Conservation (phyloP, 2,329 filamentous ascomycete species). For the Calonectria pauciramosa region DNA sequence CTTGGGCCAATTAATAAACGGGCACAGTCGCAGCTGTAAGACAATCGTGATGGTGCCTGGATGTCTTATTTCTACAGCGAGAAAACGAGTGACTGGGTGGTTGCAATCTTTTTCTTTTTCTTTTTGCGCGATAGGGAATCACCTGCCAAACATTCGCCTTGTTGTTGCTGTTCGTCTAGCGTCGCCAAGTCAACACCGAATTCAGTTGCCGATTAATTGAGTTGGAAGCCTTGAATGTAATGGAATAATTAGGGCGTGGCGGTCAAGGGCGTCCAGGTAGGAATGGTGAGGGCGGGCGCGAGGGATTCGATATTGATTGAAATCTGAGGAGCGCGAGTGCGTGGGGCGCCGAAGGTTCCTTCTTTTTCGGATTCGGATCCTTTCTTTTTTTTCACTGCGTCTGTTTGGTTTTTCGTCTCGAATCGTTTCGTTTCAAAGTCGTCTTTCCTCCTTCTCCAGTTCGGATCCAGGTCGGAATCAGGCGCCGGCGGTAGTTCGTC, state of each 20-base stretch:
- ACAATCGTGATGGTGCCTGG: slow-evolving; percentile 14
- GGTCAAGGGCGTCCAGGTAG: slow-evolving; percentile 8
- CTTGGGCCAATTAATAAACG: slow-evolving; percentile 7
- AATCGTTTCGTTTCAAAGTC: slow-evolving; percentile 26
- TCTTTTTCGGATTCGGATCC: slow-evolving; percentile 19
- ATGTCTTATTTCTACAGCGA: slow-evolving; percentile 18
- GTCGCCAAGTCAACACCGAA: slow-evolving; percentile 25
- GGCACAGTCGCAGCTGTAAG: slow-evolving; percentile 14
- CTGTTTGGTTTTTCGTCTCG: slow-evolving; percentile 21
- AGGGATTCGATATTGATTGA: slow-evolving; percentile 23
- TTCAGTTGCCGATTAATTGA: slow-evolving; percentile 27
- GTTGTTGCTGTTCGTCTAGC: slow-evolving; percentile 6
- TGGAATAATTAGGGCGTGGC: slow-evolving; percentile 29
- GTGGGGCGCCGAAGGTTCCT: slow-evolving; percentile 27
- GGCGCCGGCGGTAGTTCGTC: slow-evolving; percentile 9
- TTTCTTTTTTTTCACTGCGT: slow-evolving; percentile 24
- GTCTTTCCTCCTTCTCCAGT: slow-evolving; percentile 21
- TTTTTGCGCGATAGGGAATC: slow-evolving; percentile 13
- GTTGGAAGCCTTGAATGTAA: slow-evolving; percentile 24
- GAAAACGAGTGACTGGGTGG: slow-evolving; percentile 11
- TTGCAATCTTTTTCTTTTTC: too few species aligned
- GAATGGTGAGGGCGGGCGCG: slow-evolving; percentile 13
- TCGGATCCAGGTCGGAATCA: slow-evolving; percentile 18
- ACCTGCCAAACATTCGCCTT: not conserved
- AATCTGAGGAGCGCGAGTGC: slow-evolving; percentile 13